Conservation (phyloP, 2,329 filamentous ascomycete genomes). For the Aspergillus sojae region DNA sequence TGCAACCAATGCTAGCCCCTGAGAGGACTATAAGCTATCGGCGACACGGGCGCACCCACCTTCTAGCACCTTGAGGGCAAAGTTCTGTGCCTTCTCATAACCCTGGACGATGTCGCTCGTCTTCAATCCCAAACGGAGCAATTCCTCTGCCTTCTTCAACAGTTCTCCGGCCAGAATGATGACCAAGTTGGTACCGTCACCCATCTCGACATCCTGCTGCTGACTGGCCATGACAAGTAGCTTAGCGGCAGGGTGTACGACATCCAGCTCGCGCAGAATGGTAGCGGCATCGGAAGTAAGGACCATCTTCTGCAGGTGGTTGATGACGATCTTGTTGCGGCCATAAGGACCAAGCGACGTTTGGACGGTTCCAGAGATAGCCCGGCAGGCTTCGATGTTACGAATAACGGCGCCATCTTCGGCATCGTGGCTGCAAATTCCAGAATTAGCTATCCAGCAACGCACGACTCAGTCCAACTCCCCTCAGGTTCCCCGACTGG, state of each 20-base stretch:
- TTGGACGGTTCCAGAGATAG: constrained; percentile 93
- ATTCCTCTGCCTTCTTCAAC: constrained; percentile 93
- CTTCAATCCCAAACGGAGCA: constrained; percentile 95
- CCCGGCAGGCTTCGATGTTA: constrained; percentile 97
- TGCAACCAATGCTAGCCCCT: constrained; percentile 8
- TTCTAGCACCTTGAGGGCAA: constrained; percentile 82
- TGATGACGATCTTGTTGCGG: constrained; percentile 99
- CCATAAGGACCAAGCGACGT: constrained; percentile 96
- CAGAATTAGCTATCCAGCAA: constrained; percentile 13
- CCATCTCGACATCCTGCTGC: constrained; percentile 99
- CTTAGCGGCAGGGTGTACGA: constrained; percentile 97
- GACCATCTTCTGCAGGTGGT: constrained; percentile 99
- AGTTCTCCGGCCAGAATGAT: constrained; percentile 95
- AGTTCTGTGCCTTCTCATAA: constrained; percentile 91
- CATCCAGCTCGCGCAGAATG: constrained; percentile 94
- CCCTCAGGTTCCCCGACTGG: background rate
- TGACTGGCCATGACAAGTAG: constrained; percentile 97
- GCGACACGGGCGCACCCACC: constrained; percentile 46
- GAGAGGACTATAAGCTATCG: constrained; percentile 1
- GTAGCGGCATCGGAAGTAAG: constrained; percentile 97
- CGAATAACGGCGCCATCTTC: constrained; percentile 98
- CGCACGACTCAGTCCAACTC: background rate
- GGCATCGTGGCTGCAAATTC: constrained; percentile 77
- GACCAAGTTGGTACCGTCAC: constrained; percentile 95
- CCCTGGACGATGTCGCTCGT: constrained; percentile 96